phyloP scores from a whole-genome alignment of 352 stramenopile species.

The Globisporangium camurandrum region DNA sequence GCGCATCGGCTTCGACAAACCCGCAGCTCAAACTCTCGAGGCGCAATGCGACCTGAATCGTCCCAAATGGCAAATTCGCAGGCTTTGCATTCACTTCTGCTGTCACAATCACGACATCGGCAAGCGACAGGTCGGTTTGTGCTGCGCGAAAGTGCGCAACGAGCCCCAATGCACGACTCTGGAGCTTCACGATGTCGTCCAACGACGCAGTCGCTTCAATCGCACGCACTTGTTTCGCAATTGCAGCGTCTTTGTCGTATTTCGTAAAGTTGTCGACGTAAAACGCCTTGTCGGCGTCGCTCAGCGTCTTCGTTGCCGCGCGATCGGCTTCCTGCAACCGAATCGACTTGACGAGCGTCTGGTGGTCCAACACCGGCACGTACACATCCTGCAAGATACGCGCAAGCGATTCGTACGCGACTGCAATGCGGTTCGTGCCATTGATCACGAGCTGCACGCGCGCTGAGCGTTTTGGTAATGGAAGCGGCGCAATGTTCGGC shows the following conservation, averaged over 20 bases:
- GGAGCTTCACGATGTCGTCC: constrained; percentile 40
- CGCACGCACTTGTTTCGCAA: constrained; percentile 30
- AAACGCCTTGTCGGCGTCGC: constrained; percentile 37
- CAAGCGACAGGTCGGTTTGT: constrained; percentile 33
- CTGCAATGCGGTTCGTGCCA: constrained; percentile 28
- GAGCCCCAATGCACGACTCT: constrained; percentile 26
- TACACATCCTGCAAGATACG: constrained; percentile 43
- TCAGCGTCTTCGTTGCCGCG: constrained; percentile 25
- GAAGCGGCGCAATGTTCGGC: constrained; percentile 43
- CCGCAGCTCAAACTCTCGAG: constrained; percentile 48
- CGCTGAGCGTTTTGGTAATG: constrained; percentile 28
- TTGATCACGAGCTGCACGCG: constrained; percentile 33
- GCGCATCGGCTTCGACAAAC: constrained; percentile 31
- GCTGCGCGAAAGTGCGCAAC: constrained; percentile 31
- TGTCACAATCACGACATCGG: constrained; percentile 27
- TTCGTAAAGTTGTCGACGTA: constrained; percentile 44
- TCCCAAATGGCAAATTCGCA: constrained; percentile 47
- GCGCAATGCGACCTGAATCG: constrained; percentile 40
- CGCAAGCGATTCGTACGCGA: constrained; percentile 35
- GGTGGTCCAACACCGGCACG: constrained; percentile 48
- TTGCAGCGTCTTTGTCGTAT: constrained; percentile 29
- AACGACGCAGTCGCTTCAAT: constrained; percentile 39
- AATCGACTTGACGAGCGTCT: constrained; percentile 41
- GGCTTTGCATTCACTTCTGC: constrained; percentile 31
- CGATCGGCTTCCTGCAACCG: constrained; percentile 37